A percentile compares a stretch with the other conserved stretches of the same genome.
These are phyloP conservation scores for Salvia hispanica DNA, from an alignment of 257 asterid genomes.

Conservation along the genomic window DNA sequence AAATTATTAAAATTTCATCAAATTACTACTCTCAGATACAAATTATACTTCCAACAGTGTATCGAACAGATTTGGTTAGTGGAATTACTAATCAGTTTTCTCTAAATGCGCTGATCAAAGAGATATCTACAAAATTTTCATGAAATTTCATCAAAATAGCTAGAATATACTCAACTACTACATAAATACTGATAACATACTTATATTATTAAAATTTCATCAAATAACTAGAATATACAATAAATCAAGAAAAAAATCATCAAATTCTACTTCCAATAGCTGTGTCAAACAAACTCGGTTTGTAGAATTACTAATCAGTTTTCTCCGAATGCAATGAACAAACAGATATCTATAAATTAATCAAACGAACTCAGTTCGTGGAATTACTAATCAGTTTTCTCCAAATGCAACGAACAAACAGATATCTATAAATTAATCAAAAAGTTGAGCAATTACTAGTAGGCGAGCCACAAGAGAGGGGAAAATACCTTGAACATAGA, in stretches of 20 bases:
- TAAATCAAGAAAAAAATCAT: too few species aligned
- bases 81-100: background rate
- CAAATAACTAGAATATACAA: too few species aligned
- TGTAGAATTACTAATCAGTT: background rate
- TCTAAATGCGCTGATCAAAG: background rate
- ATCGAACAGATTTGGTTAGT: background rate
- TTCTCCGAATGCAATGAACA: background rate
- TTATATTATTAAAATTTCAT: too few species aligned
- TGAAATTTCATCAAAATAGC: too few species aligned
- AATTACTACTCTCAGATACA: conserved; percentile 3
- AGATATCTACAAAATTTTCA: background rate
- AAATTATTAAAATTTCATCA: background rate
- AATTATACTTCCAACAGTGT: conserved; percentile 19
- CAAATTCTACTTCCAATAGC: too few species aligned
- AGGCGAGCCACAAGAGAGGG: background rate
- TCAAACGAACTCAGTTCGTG: background rate
- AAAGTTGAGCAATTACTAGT: background rate
- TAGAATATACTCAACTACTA: too few species aligned
- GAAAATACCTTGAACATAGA: conserved; percentile 85
- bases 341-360: background rate
- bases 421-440: background rate
- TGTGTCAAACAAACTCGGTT: background rate
- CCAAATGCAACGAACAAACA: background rate
- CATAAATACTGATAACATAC: too few species aligned
- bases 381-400: background rate